These are phyloP conservation scores for Ceratobasidium sp. DNA, from an alignment of 1,284 basidiomycete genomes.

Conservation along the genomic window DNA sequence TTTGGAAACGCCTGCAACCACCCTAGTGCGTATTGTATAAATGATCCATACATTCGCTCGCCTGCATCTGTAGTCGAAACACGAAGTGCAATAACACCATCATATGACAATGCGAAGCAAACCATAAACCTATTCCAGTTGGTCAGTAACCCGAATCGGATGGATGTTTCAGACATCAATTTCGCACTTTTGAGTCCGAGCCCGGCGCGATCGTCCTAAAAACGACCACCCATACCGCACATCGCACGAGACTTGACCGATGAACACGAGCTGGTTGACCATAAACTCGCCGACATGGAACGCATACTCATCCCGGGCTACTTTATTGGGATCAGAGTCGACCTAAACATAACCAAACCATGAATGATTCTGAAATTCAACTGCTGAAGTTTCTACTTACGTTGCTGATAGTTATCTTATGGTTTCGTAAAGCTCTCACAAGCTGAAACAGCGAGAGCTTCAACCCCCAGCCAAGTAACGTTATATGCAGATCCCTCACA, in stretches of 20 bases:
- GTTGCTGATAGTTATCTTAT: not conserved
- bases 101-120: not conserved
- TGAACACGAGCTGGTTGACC: conserved; percentile 3
- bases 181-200: not conserved
- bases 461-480: not conserved
- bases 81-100: not conserved
- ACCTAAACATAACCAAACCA: too few relatives aligned
- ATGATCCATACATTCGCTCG: not conserved
- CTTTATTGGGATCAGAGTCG: not conserved
- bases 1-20: conserved; percentile 3
- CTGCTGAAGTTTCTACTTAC: not conserved
- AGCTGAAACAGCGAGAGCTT: not conserved
- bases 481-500: not conserved
- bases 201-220: not conserved
- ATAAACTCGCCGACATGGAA: conserved; percentile 4
- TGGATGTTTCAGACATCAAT: not conserved
- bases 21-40: not conserved
- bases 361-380: too few relatives aligned
- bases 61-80: not conserved
- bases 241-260: conserved; percentile 21
- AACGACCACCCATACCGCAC: conserved; percentile 17
- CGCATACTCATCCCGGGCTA: not conserved
- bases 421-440: not conserved
- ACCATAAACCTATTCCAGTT: not conserved
- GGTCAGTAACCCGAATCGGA: not conserved